phyloP scores from a whole-genome alignment of 352 stramenopile genomes.

The Globisporangium cylindrosporum region DNA sequence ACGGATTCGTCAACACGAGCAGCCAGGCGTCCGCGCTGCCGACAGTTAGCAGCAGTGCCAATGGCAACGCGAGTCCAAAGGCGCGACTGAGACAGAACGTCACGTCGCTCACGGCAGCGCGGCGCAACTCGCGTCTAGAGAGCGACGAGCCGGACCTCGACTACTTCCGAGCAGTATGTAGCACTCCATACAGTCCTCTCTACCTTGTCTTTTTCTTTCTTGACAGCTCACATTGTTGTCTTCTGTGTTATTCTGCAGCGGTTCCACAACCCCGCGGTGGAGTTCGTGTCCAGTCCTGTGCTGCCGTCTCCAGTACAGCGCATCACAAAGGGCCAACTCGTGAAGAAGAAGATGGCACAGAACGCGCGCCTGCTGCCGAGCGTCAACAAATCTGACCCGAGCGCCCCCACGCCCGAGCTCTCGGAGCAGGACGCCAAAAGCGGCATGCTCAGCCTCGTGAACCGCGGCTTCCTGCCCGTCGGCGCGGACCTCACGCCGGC shows the following conservation, averaged over 20 bases:
- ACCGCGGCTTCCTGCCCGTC: slow-evolving; percentile 62
- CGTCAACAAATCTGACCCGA: slow-evolving; percentile 67
- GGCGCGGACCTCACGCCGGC: slow-evolving; percentile 63
- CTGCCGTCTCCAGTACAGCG: slow-evolving; percentile 20
- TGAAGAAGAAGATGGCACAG: slow-evolving; percentile 61
- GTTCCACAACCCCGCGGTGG: slow-evolving; percentile 38
- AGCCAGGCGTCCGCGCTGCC: slow-evolving; percentile 18
- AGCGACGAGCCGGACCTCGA: slow-evolving; percentile 28
- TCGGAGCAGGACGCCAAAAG: slow-evolving; percentile 53
- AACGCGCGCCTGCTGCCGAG: slow-evolving; percentile 59
- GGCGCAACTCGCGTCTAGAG: slow-evolving; percentile 5
- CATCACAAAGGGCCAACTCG: slow-evolving; percentile 29
- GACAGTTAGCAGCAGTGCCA: slow-evolving; percentile 24
- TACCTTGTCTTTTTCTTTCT: not conserved
- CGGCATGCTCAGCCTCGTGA: slow-evolving; percentile 67
- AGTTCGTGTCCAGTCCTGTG: slow-evolving; percentile 21
- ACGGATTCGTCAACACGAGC: slow-evolving; percentile 59
- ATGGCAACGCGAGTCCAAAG: slow-evolving; percentile 1
- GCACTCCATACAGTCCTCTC: not conserved
- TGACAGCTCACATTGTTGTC: not conserved
- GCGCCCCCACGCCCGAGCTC: slow-evolving; percentile 47
- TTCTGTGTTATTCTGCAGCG: slow-evolving; percentile 20
- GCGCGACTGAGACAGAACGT: slow-evolving; percentile 7
- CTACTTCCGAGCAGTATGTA: slow-evolving; percentile 45
- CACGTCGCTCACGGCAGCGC: slow-evolving; percentile 21